phyloP scores from a whole-genome alignment of 768 basidiomycete species.

The Agrocybe praecox region DNA sequence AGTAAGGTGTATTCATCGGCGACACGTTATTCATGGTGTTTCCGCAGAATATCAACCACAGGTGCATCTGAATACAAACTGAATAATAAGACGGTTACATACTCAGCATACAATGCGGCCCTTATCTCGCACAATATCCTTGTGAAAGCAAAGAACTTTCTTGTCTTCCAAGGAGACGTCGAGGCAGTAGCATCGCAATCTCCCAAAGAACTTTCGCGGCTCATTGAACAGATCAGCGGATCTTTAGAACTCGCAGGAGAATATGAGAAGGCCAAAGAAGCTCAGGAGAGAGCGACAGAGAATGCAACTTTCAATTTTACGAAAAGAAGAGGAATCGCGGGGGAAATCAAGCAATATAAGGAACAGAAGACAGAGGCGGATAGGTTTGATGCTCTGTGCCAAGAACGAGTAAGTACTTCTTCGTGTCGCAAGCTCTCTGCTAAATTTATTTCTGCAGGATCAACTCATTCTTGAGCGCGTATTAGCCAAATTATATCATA shows the following conservation, averaged over 20 bases:
- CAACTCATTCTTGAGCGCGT: constrained; percentile 80
- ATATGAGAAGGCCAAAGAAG: constrained; percentile 88
- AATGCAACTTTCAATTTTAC: constrained; percentile 94
- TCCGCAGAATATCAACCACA: constrained; percentile 77
- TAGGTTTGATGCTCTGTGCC: constrained; percentile 75
- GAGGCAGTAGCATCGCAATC: constrained; percentile 97
- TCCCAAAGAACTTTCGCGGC: constrained; percentile 82
- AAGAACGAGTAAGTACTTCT: constrained; percentile 61
- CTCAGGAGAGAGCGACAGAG: constrained; percentile 89
- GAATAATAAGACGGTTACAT: constrained; percentile 80
- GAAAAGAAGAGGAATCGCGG: constrained; percentile 89
- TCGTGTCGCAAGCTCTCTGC: not conserved
- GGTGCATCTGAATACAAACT: constrained; percentile 92
- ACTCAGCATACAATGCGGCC: constrained; percentile 86
- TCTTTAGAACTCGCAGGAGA: constrained; percentile 87
- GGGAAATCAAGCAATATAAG: constrained; percentile 96
- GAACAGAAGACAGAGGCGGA: constrained; percentile 96
- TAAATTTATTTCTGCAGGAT: constrained; percentile 51
- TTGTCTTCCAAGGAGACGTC: constrained; percentile 99
- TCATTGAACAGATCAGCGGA: constrained; percentile 96
- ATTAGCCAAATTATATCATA: constrained; percentile 88
- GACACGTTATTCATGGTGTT: constrained; percentile 3
- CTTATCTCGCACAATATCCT: constrained; percentile 92
- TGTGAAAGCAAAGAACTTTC: constrained; percentile 98
- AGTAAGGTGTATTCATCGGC: constrained; percentile 31